Evolutionary conservation across 345 rosid species (phyloP), one percentile per base, ranked within the genome.

Genomic region (Mercurialis annua): DNA sequence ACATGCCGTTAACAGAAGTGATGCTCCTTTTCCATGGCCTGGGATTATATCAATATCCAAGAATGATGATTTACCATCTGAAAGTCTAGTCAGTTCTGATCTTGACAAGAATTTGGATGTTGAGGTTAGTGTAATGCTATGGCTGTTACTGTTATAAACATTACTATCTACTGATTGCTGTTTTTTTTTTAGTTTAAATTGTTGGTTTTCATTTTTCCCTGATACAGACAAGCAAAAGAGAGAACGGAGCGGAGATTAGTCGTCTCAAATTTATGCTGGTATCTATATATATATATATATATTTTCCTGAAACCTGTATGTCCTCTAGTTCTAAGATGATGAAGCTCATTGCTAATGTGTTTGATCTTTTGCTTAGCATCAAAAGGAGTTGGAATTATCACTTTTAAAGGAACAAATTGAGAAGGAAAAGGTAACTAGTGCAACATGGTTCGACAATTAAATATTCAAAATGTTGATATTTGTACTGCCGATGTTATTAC

Each of bases 331-430:
- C 16, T 66, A 31, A 11, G 52, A 30, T 21, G 18, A 44, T 58
- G 20, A 16, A 58, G 17, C 65, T 72, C 47, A 6, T 53, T 53
- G 50, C 65, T 62, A 62, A 70, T 27, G 56, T 68, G 51, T 29
- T 70, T 23, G 31, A 67, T 75, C 48, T 58, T 24, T 65, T 82
- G 65, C 47, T 55, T 75, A 90, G 98, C 85, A 76, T 69, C 88
- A 89, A 68, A 93, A 88, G 81, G 97, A 88, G 86, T 73, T 86
- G 86, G 94, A 93, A 77, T 64, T 93, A 71, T 83, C 87, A 55
- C 78, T 1, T 66, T 77, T 93, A 83, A 88, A 88, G 78, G 90
- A 93, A 66, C 92, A 78, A 71, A 86, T 88, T 79, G 86, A 88
- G 77, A 88, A 83, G 83, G 98, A 90, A 83, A 83, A 87, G 90